Evolutionary conservation across 208 protist genomes (phyloP).

Genomic region (Acanthamoeba sp.): DNA sequence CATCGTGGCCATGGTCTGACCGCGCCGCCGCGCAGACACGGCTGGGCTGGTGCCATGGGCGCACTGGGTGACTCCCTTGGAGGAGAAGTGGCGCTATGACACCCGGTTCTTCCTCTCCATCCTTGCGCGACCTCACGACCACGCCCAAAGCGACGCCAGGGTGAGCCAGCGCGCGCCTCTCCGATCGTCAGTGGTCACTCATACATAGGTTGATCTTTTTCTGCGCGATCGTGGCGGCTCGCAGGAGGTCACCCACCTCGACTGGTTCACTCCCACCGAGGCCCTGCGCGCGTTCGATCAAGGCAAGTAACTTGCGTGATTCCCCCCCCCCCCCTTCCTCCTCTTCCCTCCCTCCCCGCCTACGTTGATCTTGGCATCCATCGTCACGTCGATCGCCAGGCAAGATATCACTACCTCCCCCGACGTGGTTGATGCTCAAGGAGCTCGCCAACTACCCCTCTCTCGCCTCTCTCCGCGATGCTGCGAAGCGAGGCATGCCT

Average conservation of each 20-base stretch:
- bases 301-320: neutral
- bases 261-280: conserved; percentile 63
- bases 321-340: no score
- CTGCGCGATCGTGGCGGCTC: neutral
- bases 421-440: conserved; percentile 67
- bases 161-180: neutral
- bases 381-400: neutral
- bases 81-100: conserved; percentile 73
- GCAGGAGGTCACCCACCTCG: conserved; percentile 55
- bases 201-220: neutral
- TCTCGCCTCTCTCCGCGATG: neutral
- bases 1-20: no score
- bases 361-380: neutral
- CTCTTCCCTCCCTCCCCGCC: neutral
- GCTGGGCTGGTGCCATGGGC: conserved; percentile 29
- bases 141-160: neutral
- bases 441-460: conserved; percentile 39
- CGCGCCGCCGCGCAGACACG: neutral
- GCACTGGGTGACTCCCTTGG: conserved; percentile 64
- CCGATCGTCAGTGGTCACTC: neutral
- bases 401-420: conserved; percentile 49
- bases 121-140: neutral
- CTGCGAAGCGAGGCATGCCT: neutral
- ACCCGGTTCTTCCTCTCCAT: conserved; percentile 53
- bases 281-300: conserved; percentile 43